These are phyloP conservation scores for Sphaerulina musiva DNA, from an alignment of 2,329 filamentous ascomycete genomes.

Conservation along the genomic window DNA sequence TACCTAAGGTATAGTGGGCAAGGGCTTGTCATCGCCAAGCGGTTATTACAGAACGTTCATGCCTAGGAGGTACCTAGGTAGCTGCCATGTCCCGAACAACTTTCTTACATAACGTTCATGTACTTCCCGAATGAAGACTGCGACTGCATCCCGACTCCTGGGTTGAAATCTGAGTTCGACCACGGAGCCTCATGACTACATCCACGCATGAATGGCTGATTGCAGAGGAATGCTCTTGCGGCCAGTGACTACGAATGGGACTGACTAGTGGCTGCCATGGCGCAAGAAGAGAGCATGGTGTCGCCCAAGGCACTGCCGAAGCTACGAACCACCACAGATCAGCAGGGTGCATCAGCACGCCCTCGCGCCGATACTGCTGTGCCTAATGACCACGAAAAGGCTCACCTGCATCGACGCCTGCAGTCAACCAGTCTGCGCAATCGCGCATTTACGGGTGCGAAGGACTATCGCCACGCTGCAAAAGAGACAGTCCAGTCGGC, in stretches of 20 bases:
- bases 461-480: constrained; percentile 24
- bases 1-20: too few relatives aligned
- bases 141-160: too few relatives aligned
- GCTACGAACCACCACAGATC: constrained; percentile 14
- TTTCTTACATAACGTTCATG: too few relatives aligned
- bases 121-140: too few relatives aligned
- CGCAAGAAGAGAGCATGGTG: constrained; percentile 1
- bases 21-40: too few relatives aligned
- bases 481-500: constrained; percentile 43
- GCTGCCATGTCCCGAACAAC: too few relatives aligned
- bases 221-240: not conserved
- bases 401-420: constrained; percentile 18
- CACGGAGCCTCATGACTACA: too few relatives aligned
- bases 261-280: not conserved
- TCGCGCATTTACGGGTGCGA: constrained; percentile 18
- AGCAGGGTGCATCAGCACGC: constrained; percentile 14
- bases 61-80: too few relatives aligned
- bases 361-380: constrained; percentile 18
- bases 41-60: too few relatives aligned
- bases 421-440: constrained; percentile 21
- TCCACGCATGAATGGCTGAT: too few relatives aligned
- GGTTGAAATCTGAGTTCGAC: too few relatives aligned
- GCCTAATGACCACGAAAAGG: constrained; percentile 9
- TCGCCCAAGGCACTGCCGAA: constrained; percentile 17
- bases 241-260: not conserved